Evolutionary conservation across 495 filamentous ascomycete species (phyloP), one percentile per base, ranked within the genome.

Genomic region (Elasticomyces elasticus): DNA sequence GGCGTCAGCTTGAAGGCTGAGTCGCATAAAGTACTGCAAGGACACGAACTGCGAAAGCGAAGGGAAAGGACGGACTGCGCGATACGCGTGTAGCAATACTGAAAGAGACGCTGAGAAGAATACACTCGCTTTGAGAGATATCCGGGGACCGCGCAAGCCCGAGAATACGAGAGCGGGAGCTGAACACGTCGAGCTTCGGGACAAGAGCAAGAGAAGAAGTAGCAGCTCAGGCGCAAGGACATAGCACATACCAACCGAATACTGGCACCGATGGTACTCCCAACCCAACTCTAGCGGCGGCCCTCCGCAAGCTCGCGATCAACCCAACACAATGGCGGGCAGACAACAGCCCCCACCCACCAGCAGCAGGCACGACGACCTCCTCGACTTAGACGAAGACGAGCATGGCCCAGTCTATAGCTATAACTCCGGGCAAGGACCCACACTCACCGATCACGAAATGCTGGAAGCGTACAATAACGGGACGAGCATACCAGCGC

Each of bases 381-480:
- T 89, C 67, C 78, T 89, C 51, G 70, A 85, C 41, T 78, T 95
- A 64, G 84, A 91, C 65, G 74, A 91, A 56, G 83, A 84, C 44
- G 76, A 82, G 53, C 75, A 82, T 52, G 78, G 80, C 52, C 79
- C 86, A 15, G 66, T 78, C 22, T 91, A 94, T 67, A 82, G 79
- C 22, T 91, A 94, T 67, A 82, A 79, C 66, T 72, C 74, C 44
- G 88, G 87, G 15, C 80, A 84, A 62, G 74, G 77, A 38, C 81
- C 86, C 30, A 79, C 84, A 4, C 69, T 86, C 51, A 84, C 83
- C 65, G 88, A 95, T 67, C 83, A 92, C 45, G 79, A 85, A 51
- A 75, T 92, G 17, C 71, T 87, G 61, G 78, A 75, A 61, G 77
- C 78, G 26, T 88, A 84, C 69, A 75, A 82, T n/a, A n/a, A n/a